A percentile compares a stretch with the other conserved stretches of the same genome.
These are phyloP conservation scores for Lachancea meyersii DNA, from an alignment of 805 yeast genomes.

Conservation along the genomic window DNA sequence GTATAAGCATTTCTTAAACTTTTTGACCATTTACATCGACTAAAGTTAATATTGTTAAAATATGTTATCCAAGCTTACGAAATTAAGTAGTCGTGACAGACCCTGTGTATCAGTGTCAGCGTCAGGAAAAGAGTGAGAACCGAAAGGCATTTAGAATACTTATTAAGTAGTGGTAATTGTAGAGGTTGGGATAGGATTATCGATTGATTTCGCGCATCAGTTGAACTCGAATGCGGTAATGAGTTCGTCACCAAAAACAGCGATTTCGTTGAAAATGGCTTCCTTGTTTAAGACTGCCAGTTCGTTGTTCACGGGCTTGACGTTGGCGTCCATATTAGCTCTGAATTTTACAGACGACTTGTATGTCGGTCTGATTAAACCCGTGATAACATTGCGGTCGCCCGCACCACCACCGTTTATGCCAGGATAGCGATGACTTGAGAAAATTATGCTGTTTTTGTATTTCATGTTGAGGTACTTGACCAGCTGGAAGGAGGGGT, in stretches of 20 bases:
- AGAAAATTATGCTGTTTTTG: constrained; percentile 64
- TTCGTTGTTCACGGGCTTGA: constrained; percentile 52
- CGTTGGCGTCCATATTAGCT: constrained; percentile 70
- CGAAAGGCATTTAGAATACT: too few species aligned
- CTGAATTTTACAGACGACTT: constrained; percentile 61
- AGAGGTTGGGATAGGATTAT: too few species aligned
- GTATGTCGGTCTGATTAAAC: constrained; percentile 69
- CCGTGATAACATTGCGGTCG: constrained; percentile 63
- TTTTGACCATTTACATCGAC: too few species aligned
- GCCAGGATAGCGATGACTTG: constrained; percentile 50
- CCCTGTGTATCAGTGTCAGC: too few species aligned
- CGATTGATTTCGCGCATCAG: too few species aligned
- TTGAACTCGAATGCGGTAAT: constrained; percentile 37
- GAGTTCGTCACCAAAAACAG: constrained; percentile 61
- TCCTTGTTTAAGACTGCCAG: constrained; percentile 59
- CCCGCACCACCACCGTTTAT: constrained; percentile 48
- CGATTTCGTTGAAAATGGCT: constrained; percentile 68
- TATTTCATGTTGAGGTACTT: constrained; percentile 57
- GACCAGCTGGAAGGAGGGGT: constrained; percentile 55
- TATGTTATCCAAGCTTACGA: too few species aligned
- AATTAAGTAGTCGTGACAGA: too few species aligned
- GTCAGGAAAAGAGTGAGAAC: too few species aligned
- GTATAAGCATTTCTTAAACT: too few species aligned
- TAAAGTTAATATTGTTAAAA: too few species aligned
- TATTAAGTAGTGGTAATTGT: too few species aligned